phyloP scores from a whole-genome alignment of 768 basidiomycete genomes.

The Lentinus brumalis region DNA sequence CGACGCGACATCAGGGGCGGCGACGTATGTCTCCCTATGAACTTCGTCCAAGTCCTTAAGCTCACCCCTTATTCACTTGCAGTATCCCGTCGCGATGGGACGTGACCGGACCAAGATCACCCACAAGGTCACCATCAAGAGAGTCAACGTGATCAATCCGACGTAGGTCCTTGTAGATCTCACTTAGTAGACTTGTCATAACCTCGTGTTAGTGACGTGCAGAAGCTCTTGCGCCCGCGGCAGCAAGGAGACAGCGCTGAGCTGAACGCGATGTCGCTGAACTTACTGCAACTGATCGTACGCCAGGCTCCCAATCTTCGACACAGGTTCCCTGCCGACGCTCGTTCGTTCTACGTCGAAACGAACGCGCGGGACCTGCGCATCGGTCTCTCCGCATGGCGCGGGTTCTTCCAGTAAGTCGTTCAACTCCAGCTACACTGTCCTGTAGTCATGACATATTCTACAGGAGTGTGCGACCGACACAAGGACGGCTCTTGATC shows the following conservation, averaged over 20 bases:
- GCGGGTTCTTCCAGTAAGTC: constrained; percentile 23
- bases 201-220: constrained; percentile 2
- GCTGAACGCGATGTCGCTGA: constrained; percentile 12
- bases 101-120: neutral
- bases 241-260: neutral
- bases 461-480: constrained; percentile 26
- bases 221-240: constrained; percentile 7
- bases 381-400: constrained; percentile 13
- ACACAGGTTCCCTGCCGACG: constrained; percentile 15
- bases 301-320: constrained; percentile 23
- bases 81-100: constrained; percentile 12
- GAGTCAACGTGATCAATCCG: constrained; percentile 14
- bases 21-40: neutral
- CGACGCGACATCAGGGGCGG: neutral
- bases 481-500: constrained; percentile 9
- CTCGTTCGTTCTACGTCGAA: constrained; percentile 15
- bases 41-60: no score
- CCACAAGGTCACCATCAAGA: constrained; percentile 9
- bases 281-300: constrained; percentile 24
- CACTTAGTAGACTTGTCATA: neutral
- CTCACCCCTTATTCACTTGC: neutral
- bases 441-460: neutral
- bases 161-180: neutral
- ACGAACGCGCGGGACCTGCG: constrained; percentile 2
- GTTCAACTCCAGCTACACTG: neutral